phyloP scores from a whole-genome alignment of 2,329 filamentous ascomycete species.

The Ophiostoma perfectum region DNA sequence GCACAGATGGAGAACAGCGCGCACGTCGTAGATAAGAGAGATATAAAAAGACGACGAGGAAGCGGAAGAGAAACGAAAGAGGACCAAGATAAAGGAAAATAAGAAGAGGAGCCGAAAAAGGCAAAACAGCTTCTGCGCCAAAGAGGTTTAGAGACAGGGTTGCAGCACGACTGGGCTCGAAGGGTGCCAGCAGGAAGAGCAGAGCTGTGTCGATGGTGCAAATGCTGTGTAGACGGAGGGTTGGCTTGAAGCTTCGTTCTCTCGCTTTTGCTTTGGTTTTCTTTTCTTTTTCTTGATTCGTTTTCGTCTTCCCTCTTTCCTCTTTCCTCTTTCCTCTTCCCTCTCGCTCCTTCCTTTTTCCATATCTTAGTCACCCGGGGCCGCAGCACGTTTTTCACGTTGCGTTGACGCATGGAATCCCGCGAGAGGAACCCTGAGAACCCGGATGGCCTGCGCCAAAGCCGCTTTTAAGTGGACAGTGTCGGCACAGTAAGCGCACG shows the following conservation, averaged over 20 bases:
- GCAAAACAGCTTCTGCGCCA: not conserved
- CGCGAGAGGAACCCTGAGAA: conserved; percentile 13
- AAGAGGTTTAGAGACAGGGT: not conserved
- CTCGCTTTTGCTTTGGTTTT: not conserved
- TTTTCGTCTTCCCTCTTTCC: not conserved
- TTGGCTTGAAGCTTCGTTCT: not conserved
- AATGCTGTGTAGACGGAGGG: conserved; percentile 1
- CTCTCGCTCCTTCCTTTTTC: conserved; percentile 15
- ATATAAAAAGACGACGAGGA: too few species aligned
- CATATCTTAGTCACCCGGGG: not conserved
- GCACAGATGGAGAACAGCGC: too few species aligned
- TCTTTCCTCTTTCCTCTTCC: not conserved
- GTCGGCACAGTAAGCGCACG: not conserved
- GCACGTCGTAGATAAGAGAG: too few species aligned
- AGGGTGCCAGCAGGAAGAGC: not conserved
- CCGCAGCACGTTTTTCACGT: conserved; percentile 1
- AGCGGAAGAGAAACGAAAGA: too few species aligned
- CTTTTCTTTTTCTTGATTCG: not conserved
- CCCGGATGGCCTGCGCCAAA: conserved; percentile 17
- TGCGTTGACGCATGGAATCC: not conserved
- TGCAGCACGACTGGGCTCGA: not conserved
- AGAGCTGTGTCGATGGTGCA: not conserved
- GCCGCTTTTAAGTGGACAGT: not conserved
- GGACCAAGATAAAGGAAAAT: not conserved
- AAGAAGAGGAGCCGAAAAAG: too few species aligned